Evolutionary conservation across 352 stramenopile species (phyloP), one percentile per base, ranked within the genome.

Genomic region (Globisporangium emineosum): DNA sequence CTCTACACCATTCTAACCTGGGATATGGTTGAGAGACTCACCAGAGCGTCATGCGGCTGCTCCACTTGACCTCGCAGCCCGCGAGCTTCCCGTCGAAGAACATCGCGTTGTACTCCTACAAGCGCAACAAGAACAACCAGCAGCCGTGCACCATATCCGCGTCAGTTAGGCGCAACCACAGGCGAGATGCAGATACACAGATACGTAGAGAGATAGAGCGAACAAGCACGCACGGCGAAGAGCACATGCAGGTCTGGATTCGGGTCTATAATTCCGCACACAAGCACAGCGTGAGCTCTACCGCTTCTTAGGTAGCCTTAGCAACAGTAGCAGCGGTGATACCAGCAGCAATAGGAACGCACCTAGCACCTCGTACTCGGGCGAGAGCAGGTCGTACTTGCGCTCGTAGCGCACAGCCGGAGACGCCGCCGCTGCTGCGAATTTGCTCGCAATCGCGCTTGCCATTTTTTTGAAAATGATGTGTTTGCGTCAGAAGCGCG

Each of bases 21-120:
- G 10, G 8, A 13, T 40, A 15, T 12, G 9, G 9, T 54, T 1
- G n/a, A 15, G 25, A 6, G 23, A 51, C 32, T 15, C 7, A 27
- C 83, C 89, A 97, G 21, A 96, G 72, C 45, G 89, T 97, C 89
- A 97, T 97, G 61, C 86, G 83, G 59, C 79, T 89, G 70, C 86
- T 96, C 89, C 89, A 97, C 58, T 93, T 96, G 62, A 97, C 77
- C 59, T 93, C 84, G 65, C 88, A 94, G 23, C 82, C 83, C 19
- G 71, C 70, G 32, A 96, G 74, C 62, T 78, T 83, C 5, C 76
- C 78, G 51, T 93, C 78, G 35, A 96, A 96, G 72, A 96, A 96
- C 66, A 93, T 60, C 30, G 15, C 53, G 56, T 96, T 89, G 72
- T 90, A 96, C 66, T 94, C 80, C 88, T 96, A 63, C 35, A 65